Conservation (phyloP, 345 rosid species). For the Sapria himalayana region DNA sequence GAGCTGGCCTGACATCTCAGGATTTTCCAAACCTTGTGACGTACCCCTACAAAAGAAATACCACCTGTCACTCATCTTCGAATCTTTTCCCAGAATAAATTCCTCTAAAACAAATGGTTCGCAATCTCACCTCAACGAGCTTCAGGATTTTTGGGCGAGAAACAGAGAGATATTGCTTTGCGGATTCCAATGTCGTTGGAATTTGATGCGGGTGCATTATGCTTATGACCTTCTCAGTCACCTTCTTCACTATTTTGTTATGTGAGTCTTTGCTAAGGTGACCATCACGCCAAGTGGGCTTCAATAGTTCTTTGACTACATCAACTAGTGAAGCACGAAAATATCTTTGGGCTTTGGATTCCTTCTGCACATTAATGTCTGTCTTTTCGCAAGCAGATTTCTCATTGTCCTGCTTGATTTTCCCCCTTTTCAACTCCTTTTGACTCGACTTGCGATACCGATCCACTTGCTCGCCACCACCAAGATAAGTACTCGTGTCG, state of each 20-base stretch:
- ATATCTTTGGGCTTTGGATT: conserved; percentile 32
- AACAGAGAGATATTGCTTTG: conserved; percentile 36
- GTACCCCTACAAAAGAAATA: conserved; percentile 49
- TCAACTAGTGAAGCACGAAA: conserved; percentile 49
- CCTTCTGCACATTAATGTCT: conserved; percentile 21
- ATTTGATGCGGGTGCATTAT: conserved; percentile 37
- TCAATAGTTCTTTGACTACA: conserved; percentile 41
- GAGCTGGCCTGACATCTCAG: conserved; percentile 16
- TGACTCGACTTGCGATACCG: conserved; percentile 20
- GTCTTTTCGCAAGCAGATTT: conserved; percentile 24
- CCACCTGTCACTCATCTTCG: conserved; percentile 7
- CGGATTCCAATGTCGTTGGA: conserved; percentile 27
- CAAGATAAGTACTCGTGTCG: conserved; percentile 14
- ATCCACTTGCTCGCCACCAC: conserved; percentile 18
- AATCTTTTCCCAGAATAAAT: background rate
- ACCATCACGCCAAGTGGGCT: conserved; percentile 77
- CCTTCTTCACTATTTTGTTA: conserved; percentile 51
- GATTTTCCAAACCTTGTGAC: conserved; percentile 45
- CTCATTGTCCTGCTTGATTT: conserved; percentile 13
- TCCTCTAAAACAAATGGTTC: conserved; percentile 8
- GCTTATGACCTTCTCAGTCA: conserved; percentile 51
- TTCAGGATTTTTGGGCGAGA: conserved; percentile 39
- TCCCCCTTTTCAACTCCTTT: conserved; percentile 18
- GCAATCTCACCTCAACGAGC: conserved; percentile 66
- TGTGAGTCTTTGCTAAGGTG: conserved; percentile 65